Evolutionary conservation across 139 green algal genomes (phyloP).

Genomic region (Closterium sp.): DNA sequence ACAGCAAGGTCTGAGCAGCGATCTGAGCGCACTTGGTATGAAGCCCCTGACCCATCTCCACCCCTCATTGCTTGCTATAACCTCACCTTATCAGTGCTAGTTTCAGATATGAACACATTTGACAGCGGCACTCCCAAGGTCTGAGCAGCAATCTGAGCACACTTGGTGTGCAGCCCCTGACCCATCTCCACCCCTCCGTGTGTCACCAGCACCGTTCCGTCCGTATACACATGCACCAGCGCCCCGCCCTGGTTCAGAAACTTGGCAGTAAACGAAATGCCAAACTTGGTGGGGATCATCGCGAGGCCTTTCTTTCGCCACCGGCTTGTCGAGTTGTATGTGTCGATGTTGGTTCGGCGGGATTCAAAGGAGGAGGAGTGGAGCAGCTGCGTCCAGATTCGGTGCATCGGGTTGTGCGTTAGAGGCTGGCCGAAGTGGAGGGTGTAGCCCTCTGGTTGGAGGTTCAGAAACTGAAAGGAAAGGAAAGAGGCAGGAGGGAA

Average conservation of each 20-base stretch:
- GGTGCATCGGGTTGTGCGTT: constrained; percentile 42
- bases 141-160: constrained; percentile 84
- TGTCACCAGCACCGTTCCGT: constrained; percentile 90
- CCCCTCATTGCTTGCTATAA: too few relatives aligned
- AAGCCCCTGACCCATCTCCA: too few relatives aligned
- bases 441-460: constrained; percentile 80
- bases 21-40: too few relatives aligned
- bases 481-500: too few relatives aligned
- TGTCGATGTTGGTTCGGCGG: constrained; percentile 48
- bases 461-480: too few relatives aligned
- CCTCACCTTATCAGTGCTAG: constrained; percentile 90
- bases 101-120: constrained; percentile 88
- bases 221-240: constrained; percentile 92
- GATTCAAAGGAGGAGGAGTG: constrained; percentile 37
- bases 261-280: constrained; percentile 86
- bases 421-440: constrained; percentile 82
- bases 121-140: constrained; percentile 72
- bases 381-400: constrained; percentile 63
- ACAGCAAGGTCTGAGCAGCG: too few relatives aligned
- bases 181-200: constrained; percentile 98
- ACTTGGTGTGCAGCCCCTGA: constrained; percentile 97
- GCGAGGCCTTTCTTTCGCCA: constrained; percentile 87
- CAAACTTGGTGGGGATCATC: constrained; percentile 91
- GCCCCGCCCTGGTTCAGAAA: constrained; percentile 87
- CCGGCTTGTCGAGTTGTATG: constrained; percentile 69